Conservation (phyloP, 306 rosid species). For the Crataegus laevigata region DNA sequence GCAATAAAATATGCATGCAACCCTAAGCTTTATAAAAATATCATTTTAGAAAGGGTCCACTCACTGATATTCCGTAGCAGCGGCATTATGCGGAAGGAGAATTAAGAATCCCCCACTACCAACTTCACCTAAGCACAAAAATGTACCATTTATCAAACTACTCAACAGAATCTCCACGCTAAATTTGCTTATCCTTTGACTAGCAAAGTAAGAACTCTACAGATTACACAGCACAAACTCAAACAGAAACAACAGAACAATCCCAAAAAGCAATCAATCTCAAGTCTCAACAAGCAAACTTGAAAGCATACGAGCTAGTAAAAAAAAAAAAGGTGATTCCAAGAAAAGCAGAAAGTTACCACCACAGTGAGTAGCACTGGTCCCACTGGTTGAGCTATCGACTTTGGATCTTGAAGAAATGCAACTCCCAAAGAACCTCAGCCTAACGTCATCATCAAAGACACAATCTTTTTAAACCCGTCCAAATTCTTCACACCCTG, state of each 20-base stretch:
- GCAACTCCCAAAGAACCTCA: slow-evolving; percentile 82
- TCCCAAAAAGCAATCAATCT: slow-evolving; percentile 4
- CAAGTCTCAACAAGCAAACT: background rate
- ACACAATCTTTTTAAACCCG: too few relatives aligned
- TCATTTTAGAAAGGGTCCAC: too few relatives aligned
- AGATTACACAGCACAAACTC: background rate
- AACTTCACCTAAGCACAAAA: too few relatives aligned
- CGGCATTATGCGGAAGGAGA: too few relatives aligned
- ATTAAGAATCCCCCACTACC: too few relatives aligned
- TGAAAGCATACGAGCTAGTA: slow-evolving; percentile 4
- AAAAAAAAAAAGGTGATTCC: background rate
- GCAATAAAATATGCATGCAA: too few relatives aligned
- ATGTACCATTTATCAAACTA: too few relatives aligned
- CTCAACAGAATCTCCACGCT: too few relatives aligned
- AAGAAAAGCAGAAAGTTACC: slow-evolving; percentile 43
- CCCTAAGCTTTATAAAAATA: too few relatives aligned
- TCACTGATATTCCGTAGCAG: too few relatives aligned
- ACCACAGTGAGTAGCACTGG: slow-evolving; percentile 69
- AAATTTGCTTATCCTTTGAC: slow-evolving; percentile 3
- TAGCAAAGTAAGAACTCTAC: slow-evolving; percentile 3
- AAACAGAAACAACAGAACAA: slow-evolving; percentile 1
- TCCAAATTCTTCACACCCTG: too few relatives aligned
- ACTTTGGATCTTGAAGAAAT: slow-evolving; percentile 99
- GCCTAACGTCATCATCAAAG: slow-evolving; percentile 32
- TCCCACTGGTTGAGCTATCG: slow-evolving; percentile 78